Evolutionary conservation across 2,329 filamentous ascomycete genomes (phyloP).

Genomic region (Pseudocercospora fijiensis): DNA sequence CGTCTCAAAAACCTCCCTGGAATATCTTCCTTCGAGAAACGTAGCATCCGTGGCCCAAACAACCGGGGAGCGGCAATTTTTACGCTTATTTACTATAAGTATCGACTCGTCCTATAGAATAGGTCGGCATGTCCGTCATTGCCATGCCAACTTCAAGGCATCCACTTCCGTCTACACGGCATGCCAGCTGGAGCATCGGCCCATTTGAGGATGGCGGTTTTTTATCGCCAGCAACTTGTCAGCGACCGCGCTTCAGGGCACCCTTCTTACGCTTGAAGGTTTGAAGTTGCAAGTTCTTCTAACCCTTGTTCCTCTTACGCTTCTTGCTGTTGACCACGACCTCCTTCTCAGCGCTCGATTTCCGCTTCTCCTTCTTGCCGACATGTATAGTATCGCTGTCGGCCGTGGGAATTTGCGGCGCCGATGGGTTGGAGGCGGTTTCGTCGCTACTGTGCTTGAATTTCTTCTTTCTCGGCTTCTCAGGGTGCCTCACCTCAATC

Average conservation of each 20-base stretch:
- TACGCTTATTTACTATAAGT: too few species aligned
- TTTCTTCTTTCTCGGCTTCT: conserved; percentile 5
- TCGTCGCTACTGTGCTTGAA: not conserved
- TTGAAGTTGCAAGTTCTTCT: not conserved
- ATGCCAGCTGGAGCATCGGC: too few species aligned
- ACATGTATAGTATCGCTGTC: conserved; percentile 3
- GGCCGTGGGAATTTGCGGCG: not conserved
- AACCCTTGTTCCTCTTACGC: not conserved
- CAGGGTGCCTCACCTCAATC: conserved; percentile 38
- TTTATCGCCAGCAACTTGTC: too few species aligned
- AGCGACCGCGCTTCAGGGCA: not conserved
- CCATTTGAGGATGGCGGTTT: too few species aligned
- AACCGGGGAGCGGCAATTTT: too few species aligned
- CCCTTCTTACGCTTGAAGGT: not conserved
- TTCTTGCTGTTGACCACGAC: not conserved
- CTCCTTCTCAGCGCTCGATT: conserved; percentile 36
- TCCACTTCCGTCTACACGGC: too few species aligned
- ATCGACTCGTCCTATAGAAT: too few species aligned
- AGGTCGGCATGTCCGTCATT: too few species aligned
- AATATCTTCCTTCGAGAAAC: too few species aligned
- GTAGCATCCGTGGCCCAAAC: too few species aligned
- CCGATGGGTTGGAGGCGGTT: not conserved
- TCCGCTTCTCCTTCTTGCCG: conserved; percentile 56
- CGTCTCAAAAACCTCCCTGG: too few species aligned
- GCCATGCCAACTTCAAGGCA: too few species aligned